Conservation (phyloP, 371 early-diverging fungal genomes). For the Mucor mucedo region DNA sequence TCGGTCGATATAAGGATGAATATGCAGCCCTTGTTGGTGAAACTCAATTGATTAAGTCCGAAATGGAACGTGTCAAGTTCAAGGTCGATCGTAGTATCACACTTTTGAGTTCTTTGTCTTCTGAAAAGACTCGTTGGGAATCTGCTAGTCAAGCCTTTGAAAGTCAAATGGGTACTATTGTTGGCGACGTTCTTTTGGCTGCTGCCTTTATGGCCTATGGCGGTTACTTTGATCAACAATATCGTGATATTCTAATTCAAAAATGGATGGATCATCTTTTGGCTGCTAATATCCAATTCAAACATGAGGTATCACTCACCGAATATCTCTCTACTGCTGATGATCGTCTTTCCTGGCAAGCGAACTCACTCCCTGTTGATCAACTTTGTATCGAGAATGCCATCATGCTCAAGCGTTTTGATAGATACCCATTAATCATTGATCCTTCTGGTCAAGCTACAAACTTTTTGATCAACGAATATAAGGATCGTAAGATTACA, state of each 20-base stretch:
- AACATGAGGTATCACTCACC: constrained; percentile 82
- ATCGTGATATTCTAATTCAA: constrained; percentile 79
- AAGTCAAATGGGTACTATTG: constrained; percentile 95
- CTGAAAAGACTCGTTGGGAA: constrained; percentile 96
- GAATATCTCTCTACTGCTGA: constrained; percentile 95
- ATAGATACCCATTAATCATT: constrained; percentile 96
- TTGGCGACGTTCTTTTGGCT: constrained; percentile 96
- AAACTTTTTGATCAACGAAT: constrained; percentile 86
- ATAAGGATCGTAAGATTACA: constrained; percentile 86
- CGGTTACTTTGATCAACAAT: constrained; percentile 97
- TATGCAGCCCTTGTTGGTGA: constrained; percentile 95
- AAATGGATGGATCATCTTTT: constrained; percentile 84
- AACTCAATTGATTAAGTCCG: constrained; percentile 89
- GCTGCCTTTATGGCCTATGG: constrained; percentile 95
- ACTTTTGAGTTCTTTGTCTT: constrained; percentile 88
- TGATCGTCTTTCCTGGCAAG: constrained; percentile 92
- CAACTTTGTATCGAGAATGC: constrained; percentile 97
- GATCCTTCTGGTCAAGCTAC: constrained; percentile 97
- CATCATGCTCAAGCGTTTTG: constrained; percentile 92
- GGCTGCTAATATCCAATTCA: constrained; percentile 80
- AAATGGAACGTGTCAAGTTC: constrained; percentile 93
- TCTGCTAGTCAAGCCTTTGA: constrained; percentile 90
- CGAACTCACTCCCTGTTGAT: constrained; percentile 86
- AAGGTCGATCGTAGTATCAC: constrained; percentile 93
- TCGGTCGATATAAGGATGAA: constrained; percentile 93